Base-by-base conservation (phyloP, 768 basidiomycete species). In the Mycena chlorophos region DNA sequence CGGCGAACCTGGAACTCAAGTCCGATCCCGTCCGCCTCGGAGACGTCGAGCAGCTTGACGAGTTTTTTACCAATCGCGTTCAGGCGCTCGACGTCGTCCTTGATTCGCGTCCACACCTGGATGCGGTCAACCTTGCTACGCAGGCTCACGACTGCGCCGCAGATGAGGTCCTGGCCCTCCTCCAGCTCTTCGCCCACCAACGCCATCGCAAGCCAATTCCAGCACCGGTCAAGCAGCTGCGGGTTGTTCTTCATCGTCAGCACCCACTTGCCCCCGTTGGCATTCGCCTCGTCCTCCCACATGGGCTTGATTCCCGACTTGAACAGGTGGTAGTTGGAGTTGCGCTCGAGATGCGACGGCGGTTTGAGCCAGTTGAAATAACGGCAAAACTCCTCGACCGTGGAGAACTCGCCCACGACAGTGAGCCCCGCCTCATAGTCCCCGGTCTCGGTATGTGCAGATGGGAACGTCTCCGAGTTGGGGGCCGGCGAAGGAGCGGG, bases 201-300 rank as follows among this genome's bases (percentile, higher is more conserved):
- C 3, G 90, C 91, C 88, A 96, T 93, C 28, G 89, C 86, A 19
- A 96, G 77, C 85, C 91, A 94, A 45, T 79, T 80, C 94, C 94
- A 97, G 69, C 88, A 91, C 31, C 89, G 79, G 75, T 97, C 94
- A 48, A 96, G 75, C 63, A 94, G 69, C 45, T 72, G 71, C 3
- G 91, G 85, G 61, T 87, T 89, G 64, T 88, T 87, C 76, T 89
- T 88, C 87, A 96, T 92, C 65, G 92, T 92, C 54, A 98, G 71
- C 19, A 94, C 92, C 94, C 94, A 97, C 74, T 94, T 95, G 30
- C 94, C 94, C 19, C 94, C 94, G 51, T 87, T 82, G 23, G 90
- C 89, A 66, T 97, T 97, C 51, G 92, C 90, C 27, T 83, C 83
- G 69, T 96, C 94, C 74, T 96, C 94, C 94, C 94, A 97, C 94